These are phyloP conservation scores for Fusarium buxicola DNA, from an alignment of 2,329 filamentous ascomycete species.

Conservation along the genomic window DNA sequence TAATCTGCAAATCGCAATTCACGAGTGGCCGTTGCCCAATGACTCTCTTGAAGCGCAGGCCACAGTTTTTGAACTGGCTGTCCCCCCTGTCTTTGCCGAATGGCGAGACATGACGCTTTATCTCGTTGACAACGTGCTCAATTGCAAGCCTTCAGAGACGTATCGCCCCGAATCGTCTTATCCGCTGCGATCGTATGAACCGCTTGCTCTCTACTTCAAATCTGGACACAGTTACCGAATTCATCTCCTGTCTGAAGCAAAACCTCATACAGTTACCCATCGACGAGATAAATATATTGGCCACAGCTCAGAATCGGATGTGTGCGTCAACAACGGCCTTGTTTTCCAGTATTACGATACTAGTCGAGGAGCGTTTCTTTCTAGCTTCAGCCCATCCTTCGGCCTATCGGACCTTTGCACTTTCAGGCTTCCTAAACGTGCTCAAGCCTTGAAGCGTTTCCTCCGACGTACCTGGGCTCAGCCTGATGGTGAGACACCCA, in stretches of 20 bases:
- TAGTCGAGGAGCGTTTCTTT: background rate
- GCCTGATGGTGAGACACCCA: constrained; percentile 51
- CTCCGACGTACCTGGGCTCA: constrained; percentile 7
- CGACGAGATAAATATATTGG: constrained; percentile 6
- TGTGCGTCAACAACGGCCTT: constrained; percentile 43
- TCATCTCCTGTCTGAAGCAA: constrained; percentile 34
- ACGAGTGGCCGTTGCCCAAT: constrained; percentile 68
- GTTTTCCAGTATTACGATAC: constrained; percentile 36
- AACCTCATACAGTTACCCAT: constrained; percentile 33
- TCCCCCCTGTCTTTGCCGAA: constrained; percentile 54
- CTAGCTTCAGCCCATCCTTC: background rate
- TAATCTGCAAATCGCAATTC: constrained; percentile 56
- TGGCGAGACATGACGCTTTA: constrained; percentile 64
- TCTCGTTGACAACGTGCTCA: constrained; percentile 56
- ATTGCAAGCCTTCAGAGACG: background rate
- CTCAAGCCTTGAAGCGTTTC: constrained; percentile 26
- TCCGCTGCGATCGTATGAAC: constrained; percentile 16
- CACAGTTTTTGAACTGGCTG: constrained; percentile 64
- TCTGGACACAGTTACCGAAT: constrained; percentile 9
- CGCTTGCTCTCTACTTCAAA: constrained; percentile 7
- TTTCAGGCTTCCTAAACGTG: constrained; percentile 22
- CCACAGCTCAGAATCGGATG: constrained; percentile 12
- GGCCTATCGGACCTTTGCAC: constrained; percentile 23
- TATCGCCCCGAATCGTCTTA: background rate
- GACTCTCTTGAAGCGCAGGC: constrained; percentile 53